Base-by-base conservation (phyloP, 2,329 filamentous ascomycete species). In the Nothopassalora personata region DNA sequence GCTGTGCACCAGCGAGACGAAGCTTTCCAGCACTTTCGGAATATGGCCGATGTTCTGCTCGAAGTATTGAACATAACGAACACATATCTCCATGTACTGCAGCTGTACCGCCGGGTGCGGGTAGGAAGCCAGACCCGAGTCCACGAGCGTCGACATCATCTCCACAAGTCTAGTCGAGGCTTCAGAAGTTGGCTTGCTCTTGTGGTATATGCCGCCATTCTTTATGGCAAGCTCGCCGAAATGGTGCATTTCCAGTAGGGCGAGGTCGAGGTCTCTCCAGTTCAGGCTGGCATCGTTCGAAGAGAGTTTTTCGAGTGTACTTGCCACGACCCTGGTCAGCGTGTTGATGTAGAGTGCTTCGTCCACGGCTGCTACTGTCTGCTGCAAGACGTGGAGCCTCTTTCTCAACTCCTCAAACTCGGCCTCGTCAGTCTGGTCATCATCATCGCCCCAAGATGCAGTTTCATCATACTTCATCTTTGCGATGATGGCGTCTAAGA, bases 381-480 rank as follows among this genome's bases (percentile, higher is more conserved):
- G 95, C 73, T 99, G 94, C 46, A 99, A 79, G 45, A 91, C 87
- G 73, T 96, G 90, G 51, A 99, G 80, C 67, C 90, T 85, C 73
- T 96, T 95, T 60, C 95, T 86, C 56, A 99, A 81, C 67, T 99
- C 94, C 71, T 96, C 90, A 68, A 99, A 99, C 72, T 99, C 94
- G 28, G 93, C 94, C 76, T 99, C 94, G 68, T 97, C 94, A 1
- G 91, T 96, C 73, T 96, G 88, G 67, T 96, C 92, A 67, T 96
- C 91, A 71, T 97, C 92, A 59, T 92, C 87, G 39, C 92, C 93
- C 93, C 93, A 97, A 19, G 84, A 88, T 1, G 90, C 89, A 5
- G 93, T 97, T 72, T 97, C 93, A 68, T 99, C 94, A 71, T 96
- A 97, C 71, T 93, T 88, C 91, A 97, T 97, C 78, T 99, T 99